Base-by-base conservation (phyloP, 2,329 filamentous ascomycete genomes). In the Aspergillus pseudotamarii region DNA sequence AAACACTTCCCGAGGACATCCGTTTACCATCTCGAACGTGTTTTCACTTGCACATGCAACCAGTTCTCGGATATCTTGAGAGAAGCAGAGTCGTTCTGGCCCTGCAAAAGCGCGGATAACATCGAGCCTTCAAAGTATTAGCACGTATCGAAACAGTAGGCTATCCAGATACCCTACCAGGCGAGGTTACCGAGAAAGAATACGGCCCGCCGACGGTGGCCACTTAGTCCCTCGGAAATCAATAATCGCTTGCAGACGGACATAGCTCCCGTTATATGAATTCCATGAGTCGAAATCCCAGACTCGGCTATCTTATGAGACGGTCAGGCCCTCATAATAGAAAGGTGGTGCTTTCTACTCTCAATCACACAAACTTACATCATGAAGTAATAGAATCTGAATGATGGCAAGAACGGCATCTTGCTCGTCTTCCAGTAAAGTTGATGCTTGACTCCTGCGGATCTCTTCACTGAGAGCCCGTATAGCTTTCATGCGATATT, bases 191-290 rank as follows among this genome's bases (percentile, higher is more conserved):
- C 72, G 4, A 75, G 50, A 28, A 75, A 75, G 48, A 75, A 75
- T 1, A 75, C 64, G 0, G 73, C 72, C 8, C 72, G 64, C 32
- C 71, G 68, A 12, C 72, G 67, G n/a, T 68, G 63, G 14, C 65
- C 59, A 21, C 65, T 68, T 16, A 75, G 63, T 9, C 58, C 65
- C 30, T 73, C 68, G 9, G 65, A 61, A 8, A 74, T 64, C 23
- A 68, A 61, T 9, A 75, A 53, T 11, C 70, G 69, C 38, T 71
- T 73, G 56, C 73, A 75, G 16, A 76, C 73, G 1, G 74, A 76
- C 66, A 76, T 68, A 1, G 73, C 73, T 8, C 73, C 73, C 2
- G 73, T 74, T 12, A 75, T 75, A 56, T 75, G 74, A 43, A 70
- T 72, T 1, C 74, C 74, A 46, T 75, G 73, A 1, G 64, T 68